A percentile compares a stretch with the other conserved stretches of the same genome.
phyloP scores from a whole-genome alignment of 805 yeast species.

The Suhomyces pyralidae region DNA sequence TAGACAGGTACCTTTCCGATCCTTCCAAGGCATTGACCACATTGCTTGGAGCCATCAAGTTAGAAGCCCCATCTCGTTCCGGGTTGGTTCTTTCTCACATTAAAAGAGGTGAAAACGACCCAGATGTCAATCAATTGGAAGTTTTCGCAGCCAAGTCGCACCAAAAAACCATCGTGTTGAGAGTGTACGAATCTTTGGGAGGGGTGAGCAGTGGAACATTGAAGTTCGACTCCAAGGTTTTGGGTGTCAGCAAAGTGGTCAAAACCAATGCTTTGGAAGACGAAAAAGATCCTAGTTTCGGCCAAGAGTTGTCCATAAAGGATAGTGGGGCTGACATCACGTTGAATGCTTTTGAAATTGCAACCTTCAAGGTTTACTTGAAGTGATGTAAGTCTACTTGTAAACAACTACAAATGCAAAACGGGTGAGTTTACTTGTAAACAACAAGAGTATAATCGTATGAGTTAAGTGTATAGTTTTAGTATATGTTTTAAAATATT shows the following conservation, averaged over 20 bases:
- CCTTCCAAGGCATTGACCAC: conserved; percentile 9
- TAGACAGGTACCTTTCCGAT: conserved; percentile 17
- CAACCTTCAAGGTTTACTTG: conserved; percentile 53
- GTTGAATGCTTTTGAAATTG: conserved; percentile 78
- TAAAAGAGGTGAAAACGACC: conserved; percentile 87
- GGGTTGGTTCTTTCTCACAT: conserved; percentile 66
- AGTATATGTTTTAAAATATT: neutral
- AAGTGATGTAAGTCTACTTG: conserved; percentile 2
- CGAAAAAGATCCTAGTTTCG: conserved; percentile 26
- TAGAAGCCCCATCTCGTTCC: conserved; percentile 39
- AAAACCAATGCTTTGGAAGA: conserved; percentile 62
- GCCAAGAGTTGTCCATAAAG: conserved; percentile 29
- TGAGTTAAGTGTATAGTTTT: too few relatives aligned
- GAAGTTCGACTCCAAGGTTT: conserved; percentile 31
- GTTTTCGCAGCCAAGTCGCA: conserved; percentile 45
- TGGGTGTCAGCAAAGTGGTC: conserved; percentile 46
- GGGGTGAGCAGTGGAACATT: conserved; percentile 62
- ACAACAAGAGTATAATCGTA: too few relatives aligned
- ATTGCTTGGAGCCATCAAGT: conserved; percentile 18
- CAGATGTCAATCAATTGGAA: conserved; percentile 43
- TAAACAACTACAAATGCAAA: neutral
- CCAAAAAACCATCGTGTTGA: conserved; percentile 55
- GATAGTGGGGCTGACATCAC: conserved; percentile 40
- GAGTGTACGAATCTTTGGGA: conserved; percentile 87
- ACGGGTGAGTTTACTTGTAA: too few relatives aligned